These are phyloP conservation scores for Trichoderma orchidacearum DNA, from an alignment of 495 filamentous ascomycete species.

Conservation along the genomic window DNA sequence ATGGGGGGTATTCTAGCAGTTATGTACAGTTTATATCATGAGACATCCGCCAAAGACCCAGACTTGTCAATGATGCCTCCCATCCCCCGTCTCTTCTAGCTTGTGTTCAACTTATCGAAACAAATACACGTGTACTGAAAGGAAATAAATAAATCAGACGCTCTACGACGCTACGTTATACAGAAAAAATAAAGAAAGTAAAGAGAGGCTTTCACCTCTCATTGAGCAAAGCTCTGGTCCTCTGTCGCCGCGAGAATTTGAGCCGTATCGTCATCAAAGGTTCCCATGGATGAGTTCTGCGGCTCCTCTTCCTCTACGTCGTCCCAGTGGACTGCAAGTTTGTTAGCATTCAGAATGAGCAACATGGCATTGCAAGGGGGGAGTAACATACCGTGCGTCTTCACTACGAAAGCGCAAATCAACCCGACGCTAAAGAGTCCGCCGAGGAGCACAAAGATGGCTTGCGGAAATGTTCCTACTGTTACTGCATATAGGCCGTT, in stretches of 20 bases:
- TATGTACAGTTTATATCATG: no score
- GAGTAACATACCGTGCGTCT: conserved; percentile 53
- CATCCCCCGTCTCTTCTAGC: no score
- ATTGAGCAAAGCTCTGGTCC: not conserved
- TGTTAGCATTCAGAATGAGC: not conserved
- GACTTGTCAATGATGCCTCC: no score
- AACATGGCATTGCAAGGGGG: not conserved
- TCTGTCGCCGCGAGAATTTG: not conserved
- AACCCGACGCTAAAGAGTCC: conserved; percentile 53
- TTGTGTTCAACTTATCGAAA: no score
- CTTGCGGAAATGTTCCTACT: conserved; percentile 60
- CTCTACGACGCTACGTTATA: no score
- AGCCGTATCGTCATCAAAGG: not conserved
- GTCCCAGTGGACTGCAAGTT: not conserved
- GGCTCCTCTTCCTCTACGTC: not conserved
- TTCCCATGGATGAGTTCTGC: not conserved
- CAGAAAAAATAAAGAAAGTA: no score
- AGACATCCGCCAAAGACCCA: no score
- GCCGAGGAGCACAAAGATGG: conserved; percentile 66
- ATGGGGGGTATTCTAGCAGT: no score
- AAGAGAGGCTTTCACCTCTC: not conserved
- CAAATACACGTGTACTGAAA: no score
- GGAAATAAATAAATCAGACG: no score
- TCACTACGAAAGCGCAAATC: conserved; percentile 51
- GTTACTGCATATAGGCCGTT: conserved; percentile 76